These are phyloP conservation scores for Quercus alba DNA, from an alignment of 306 rosid genomes.

Conservation along the genomic window DNA sequence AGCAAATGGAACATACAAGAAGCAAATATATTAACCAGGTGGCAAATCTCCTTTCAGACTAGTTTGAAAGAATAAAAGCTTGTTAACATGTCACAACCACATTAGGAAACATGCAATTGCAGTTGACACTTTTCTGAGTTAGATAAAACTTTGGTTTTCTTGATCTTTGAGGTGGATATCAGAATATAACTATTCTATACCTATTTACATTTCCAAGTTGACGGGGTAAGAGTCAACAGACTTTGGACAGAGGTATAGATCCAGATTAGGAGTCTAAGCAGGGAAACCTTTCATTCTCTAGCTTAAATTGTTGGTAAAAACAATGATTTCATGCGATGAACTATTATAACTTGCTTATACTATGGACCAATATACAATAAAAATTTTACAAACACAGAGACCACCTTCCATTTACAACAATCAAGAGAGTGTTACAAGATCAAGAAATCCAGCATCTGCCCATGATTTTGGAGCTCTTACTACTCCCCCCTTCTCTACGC, in stretches of 20 bases:
- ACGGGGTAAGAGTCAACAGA: background rate
- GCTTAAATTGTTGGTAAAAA: background rate
- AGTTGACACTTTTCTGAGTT: background rate
- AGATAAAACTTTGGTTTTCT: background rate
- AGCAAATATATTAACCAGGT: no score
- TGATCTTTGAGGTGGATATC: no score
- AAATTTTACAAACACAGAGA: constrained; percentile 12
- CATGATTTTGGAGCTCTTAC: background rate
- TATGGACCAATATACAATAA: constrained; percentile 3
- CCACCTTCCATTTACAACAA: constrained; percentile 37
- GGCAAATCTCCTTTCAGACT: background rate
- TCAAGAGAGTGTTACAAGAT: constrained; percentile 3
- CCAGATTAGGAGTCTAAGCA: background rate
- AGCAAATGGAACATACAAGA: background rate
- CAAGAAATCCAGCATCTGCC: background rate
- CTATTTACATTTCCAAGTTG: no score
- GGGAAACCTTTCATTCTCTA: background rate
- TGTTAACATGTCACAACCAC: background rate
- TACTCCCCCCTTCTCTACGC: background rate
- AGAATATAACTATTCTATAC: no score
- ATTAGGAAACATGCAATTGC: background rate
- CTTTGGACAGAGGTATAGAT: background rate
- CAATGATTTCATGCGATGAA: background rate
- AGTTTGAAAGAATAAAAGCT: background rate
- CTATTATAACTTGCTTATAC: background rate